Evolutionary conservation across 257 asterid species (phyloP), one percentile per base, ranked within the genome.

Genomic region (Solanum sitiens): DNA sequence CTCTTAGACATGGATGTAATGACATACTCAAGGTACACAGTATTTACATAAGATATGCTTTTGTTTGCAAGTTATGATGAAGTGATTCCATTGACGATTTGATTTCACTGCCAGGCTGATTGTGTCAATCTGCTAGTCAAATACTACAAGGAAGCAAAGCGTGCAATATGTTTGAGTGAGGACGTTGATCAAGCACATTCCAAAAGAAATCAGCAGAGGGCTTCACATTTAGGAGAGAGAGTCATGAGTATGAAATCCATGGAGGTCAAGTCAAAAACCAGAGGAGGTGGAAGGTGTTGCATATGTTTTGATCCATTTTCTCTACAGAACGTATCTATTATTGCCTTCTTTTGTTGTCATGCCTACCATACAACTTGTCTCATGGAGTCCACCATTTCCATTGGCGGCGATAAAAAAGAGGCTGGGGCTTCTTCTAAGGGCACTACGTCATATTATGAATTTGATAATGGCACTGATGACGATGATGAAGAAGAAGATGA

Each of bases 1-100:
- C 99, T 90, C 98, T 96, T 35, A 91, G 99, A 89, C 98, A 94
- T 89, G 98, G 99, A 35, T 97, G 99, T 92, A 97, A 97, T 88
- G 95, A 93, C 87, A 97, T 97, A 84, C 96, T 97, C 84, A 96
- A 97, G 98, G 99, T 97, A 92, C 74, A 32, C 11, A 10, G 45
- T 82, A 80, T 86, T 86, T 45, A n/a, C 32, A 75, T 33, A 45
- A 33, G 83, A 33, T 47, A 42, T 53, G 45, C 39, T 23, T 47
- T 72, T 25, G 61, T 47, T 73, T 30, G 16, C 35, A 70, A 72
- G 67, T 70, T 73, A 16, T 73, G 35, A 72, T 72, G 88, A 71
- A 33, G 32, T 47, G 13, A 82, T 82, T 50, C 45, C 21, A 16
- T 42, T 77, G 40, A 84, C 25, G 30, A 59, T 80, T 71, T 39